Percentiles rank a stretch among this genome's conserved stretches.
These are phyloP conservation scores for Erysimum pusillum DNA, from an alignment of 441 rosid genomes.

Conservation along the genomic window DNA sequence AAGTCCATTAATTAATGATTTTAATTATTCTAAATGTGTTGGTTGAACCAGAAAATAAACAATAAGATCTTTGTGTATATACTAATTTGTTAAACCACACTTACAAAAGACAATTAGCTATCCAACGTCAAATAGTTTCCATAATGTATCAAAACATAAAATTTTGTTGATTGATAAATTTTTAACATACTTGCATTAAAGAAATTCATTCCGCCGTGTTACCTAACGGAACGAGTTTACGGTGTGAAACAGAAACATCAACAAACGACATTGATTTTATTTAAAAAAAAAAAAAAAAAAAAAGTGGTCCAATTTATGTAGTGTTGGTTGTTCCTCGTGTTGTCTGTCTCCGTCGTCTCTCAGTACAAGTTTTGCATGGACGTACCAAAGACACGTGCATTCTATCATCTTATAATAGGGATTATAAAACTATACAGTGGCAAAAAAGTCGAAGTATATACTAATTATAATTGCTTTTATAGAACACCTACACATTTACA, in stretches of 20 bases:
- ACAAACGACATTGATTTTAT: not conserved
- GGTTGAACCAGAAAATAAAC: slow-evolving; percentile 17
- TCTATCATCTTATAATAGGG: not conserved
- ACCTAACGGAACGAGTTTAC: not conserved
- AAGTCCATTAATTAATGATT: not conserved
- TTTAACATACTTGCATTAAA: no score
- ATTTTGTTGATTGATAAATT: no score
- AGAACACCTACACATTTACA: no score
- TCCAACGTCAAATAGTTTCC: not conserved
- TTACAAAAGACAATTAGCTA: not conserved
- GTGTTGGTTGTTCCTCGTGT: slow-evolving; percentile 21
- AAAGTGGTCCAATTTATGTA: slow-evolving; percentile 18
- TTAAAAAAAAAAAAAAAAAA: not conserved
- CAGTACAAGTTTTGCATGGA: slow-evolving; percentile 19
- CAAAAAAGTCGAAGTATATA: not conserved
- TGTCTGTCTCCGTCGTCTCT: slow-evolving; percentile 22
- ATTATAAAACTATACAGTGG: not conserved
- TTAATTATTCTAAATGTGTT: not conserved
- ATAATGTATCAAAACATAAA: not conserved
- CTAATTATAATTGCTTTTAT: not conserved
- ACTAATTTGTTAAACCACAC: not conserved
- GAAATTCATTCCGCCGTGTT: no score
- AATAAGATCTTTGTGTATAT: not conserved
- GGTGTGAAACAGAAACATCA: not conserved
- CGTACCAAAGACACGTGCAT: slow-evolving; percentile 29